Evolutionary conservation across 2,329 filamentous ascomycete genomes (phyloP), one percentile per base, ranked within the genome.

Genomic region (Zymoseptoria tritici): DNA sequence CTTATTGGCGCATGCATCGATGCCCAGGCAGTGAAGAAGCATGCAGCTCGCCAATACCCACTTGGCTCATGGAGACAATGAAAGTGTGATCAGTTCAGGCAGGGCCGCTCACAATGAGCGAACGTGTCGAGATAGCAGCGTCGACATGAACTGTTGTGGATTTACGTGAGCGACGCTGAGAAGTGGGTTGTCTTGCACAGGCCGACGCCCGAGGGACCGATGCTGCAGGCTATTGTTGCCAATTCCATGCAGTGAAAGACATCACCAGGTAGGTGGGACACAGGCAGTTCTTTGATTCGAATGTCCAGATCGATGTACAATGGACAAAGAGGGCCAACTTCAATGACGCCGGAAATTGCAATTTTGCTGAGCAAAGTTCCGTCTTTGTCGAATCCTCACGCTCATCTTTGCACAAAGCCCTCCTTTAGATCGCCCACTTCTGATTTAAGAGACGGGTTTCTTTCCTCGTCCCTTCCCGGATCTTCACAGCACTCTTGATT

Each of bases 401-500:
- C 36, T 16, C 36, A 16, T 46, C 36, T 46, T 46, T 46, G 36
- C 36, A 46, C 36, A 46, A 46, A 46, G 36, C 36, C 36, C 11
- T 46, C 36, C 13, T 46, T n/a, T 6, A n/a, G 11, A 46, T 16
- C 5, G 36, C 36, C 36, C 13, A 16, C 36, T 46, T 46, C 6
- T 46, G 36, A 2, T 46, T 46, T 46, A 46, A 46, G 13, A 46
- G 36, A 46, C 36, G 36, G 11, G 6, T 13, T 21, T 19, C 50
- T 22, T 58, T 51, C 50, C 13, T 36, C 53, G 19, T 29, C 13
- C 49, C 51, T 36, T 52, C 49, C 51, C 56, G 46, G 24, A 22
- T 58, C 50, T 16, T 42, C 24, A 19, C 49, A 53, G 31, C 46
- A 46, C 51, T 53, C 52, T 56, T 29, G 51, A 60, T 31, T 52